Base-by-base conservation (phyloP, 75 land plant species). In the Cunninghamia lanceolata region DNA sequence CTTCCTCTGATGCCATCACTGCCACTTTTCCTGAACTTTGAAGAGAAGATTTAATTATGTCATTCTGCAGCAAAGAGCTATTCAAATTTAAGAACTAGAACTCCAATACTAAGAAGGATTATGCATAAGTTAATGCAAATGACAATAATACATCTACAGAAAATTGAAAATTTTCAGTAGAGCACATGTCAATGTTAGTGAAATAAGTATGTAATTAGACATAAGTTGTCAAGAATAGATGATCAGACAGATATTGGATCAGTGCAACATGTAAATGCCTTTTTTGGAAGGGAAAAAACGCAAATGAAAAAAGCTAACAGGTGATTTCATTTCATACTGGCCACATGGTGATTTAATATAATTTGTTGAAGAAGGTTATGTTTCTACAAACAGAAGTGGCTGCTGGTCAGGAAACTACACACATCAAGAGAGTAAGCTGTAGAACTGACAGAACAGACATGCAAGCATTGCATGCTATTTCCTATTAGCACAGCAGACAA, bases 1-100 rank as follows among this genome's bases (percentile, higher is more conserved):
- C 99, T 89, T 96, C 97, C 87, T 98, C 99, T 17, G 99, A 98
- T 73, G 99, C 99, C 86, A 98, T 90, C 3, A 90, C 99, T 45
- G 97, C 92, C 82, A 94, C 99, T 89, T 98, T 96, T 54, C 94
- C 92, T 74, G 96, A 96, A 56, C 89, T 93, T 52, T 74, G 56
- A 25, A 97, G 94, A 70, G 96, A 84, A 14, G 92, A 86, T 90
- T 92, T 90, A 9, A 97, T 95, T 43, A 97, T 96, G 34, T 95
- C 95, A 92, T 96, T 96, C 98, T 96, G 93, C 87, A 80, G 16
- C 6, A 42, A 54, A 83, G 19, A 83, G 32, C 50, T 28, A 80
- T 45, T 3, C 50, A 45, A n/a, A 25, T 45, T 80, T 45, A 80
- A 45, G 82, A 45, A 80, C 0, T 10, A 32, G 3, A 43, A n/a